A percentile compares a stretch with the other conserved stretches of the same genome.
Evolutionary conservation across 768 basidiomycete genomes (phyloP).

Genomic region (Epithele typhae): DNA sequence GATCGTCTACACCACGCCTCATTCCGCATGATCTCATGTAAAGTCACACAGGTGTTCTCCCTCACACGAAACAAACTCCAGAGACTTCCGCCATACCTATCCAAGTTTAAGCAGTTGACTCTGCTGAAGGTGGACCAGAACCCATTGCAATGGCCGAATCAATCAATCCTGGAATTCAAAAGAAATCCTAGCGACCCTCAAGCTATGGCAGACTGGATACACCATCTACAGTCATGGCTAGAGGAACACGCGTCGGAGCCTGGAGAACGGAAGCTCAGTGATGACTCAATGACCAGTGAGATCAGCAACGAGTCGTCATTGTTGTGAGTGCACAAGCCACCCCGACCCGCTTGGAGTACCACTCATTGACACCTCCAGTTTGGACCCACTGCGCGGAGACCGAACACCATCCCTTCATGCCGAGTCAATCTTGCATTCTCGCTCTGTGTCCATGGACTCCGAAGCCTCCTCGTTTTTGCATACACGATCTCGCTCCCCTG

Average conservation of each 20-base stretch:
- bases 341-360: conserved; percentile 32
- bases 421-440: conserved; percentile 19
- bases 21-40: too few relatives aligned
- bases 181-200: conserved; percentile 41
- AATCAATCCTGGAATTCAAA: conserved; percentile 42
- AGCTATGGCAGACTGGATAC: conserved; percentile 69
- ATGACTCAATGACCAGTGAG: conserved; percentile 45
- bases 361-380: background rate
- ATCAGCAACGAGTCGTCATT: conserved; percentile 30
- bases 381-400: conserved; percentile 4
- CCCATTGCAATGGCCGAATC: conserved; percentile 91
- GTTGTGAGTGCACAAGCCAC: conserved; percentile 34
- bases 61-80: conserved; percentile 82
- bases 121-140: conserved; percentile 88
- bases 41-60: conserved; percentile 69
- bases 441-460: conserved; percentile 61
- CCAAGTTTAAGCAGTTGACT: conserved; percentile 65
- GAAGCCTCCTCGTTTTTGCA: conserved; percentile 48
- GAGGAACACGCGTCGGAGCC: conserved; percentile 39
- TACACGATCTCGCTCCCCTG: conserved; percentile 20
- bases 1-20: too few relatives aligned
- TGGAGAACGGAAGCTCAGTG: conserved; percentile 33
- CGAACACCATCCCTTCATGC: conserved; percentile 5
- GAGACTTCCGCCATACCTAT: conserved; percentile 73
- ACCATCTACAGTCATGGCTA: conserved; percentile 72